A percentile compares a stretch with the other conserved stretches of the same genome.
These are phyloP conservation scores for Aspergillus sp. DNA, from an alignment of 2,329 filamentous ascomycete species.

Conservation along the genomic window DNA sequence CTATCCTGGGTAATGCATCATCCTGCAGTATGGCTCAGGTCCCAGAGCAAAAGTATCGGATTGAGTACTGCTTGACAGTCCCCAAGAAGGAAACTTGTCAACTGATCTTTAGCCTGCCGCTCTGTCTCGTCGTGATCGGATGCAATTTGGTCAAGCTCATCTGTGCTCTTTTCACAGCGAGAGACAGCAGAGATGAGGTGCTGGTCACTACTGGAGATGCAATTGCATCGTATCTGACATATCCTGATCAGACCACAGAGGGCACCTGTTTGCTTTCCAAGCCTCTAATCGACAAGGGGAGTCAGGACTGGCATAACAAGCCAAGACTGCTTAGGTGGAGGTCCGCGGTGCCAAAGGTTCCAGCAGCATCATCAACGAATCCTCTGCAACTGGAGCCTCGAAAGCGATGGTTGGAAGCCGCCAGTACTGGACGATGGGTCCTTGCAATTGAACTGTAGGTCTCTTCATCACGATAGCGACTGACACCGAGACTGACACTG, in stretches of 20 bases:
- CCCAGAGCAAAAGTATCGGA: background rate
- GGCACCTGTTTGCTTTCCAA: constrained; percentile 17
- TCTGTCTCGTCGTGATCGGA: constrained; percentile 23
- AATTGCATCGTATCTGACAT: constrained; percentile 31
- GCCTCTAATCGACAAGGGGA: background rate
- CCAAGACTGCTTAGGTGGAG: no score
- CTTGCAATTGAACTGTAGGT: constrained; percentile 6
- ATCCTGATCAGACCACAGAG: constrained; percentile 25
- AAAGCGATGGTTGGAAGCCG: constrained; percentile 9
- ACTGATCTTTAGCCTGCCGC: constrained; percentile 18
- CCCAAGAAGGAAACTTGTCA: constrained; percentile 21
- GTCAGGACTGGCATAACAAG: background rate
- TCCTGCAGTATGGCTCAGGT: background rate
- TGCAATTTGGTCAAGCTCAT: constrained; percentile 27
- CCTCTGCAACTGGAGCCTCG: background rate
- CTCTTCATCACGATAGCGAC: background rate
- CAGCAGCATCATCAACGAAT: background rate
- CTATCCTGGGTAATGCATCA: background rate
- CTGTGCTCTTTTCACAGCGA: constrained; percentile 20
- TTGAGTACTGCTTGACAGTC: constrained; percentile 25
- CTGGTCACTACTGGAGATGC: constrained; percentile 36
- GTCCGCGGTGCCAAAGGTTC: background rate
- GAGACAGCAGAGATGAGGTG: background rate
- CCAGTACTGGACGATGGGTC: constrained; percentile 2
- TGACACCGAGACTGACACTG: background rate